Base-by-base conservation (phyloP, 148 eudicot genomes). In the Cornus florida region DNA sequence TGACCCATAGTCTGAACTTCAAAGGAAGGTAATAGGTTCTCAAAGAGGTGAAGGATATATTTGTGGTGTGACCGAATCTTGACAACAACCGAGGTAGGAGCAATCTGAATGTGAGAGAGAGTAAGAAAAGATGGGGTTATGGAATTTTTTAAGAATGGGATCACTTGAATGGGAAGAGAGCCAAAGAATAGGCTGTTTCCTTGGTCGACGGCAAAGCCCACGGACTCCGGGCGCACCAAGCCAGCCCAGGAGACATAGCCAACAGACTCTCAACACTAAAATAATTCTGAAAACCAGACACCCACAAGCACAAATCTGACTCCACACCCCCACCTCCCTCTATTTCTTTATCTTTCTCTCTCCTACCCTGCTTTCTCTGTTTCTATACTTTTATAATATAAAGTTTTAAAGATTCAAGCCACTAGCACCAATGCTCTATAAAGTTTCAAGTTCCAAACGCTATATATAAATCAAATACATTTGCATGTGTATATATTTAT, bases 121-220 rank as follows among this genome's bases (percentile, higher is more conserved):
- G 86, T 48, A 82, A 78, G 60, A 57, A 67, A 76, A 56, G 74
- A 46, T 65, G 69, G 74, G 69, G 50, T 62, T 71, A 12, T 74
- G 73, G 60, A 75, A 64, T 73, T 76, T 75, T 80, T 84, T 82
- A 80, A 79, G 75, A 75, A 73, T 78, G 73, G 73, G 80, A 65
- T 86, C 85, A 81, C 87, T 86, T 87, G 78, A 82, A 87, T 78
- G 85, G 75, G 83, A 92, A 87, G 92, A 72, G 85, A 87, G 81
- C 75, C 78, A 83, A 67, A 79, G 83, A 87, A 87, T 87, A 81
- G 82, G 71, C 32, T 92, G 94, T 92, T 91, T 85, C 92, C 97
- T 78, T 87, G 86, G 82, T 78, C 81, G 84, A 88, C 79, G 84
- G 94, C 98, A 92, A 87, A 85, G 88, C 90, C 91, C 98, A 86